Evolutionary conservation across 257 asterid genomes (phyloP).

Genomic region (Forsythia suspensa): DNA sequence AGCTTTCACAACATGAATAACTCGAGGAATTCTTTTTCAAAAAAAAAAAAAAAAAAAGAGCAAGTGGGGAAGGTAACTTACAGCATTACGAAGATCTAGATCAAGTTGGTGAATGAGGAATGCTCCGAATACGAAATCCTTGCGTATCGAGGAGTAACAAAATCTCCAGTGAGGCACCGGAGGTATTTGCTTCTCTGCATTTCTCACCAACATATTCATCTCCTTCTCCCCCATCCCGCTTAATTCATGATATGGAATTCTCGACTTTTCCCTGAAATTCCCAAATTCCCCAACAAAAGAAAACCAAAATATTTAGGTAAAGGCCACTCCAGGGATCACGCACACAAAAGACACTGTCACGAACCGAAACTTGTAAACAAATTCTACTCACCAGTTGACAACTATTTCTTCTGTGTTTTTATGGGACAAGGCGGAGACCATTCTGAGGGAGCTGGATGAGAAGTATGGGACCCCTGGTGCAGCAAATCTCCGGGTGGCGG

Average conservation of each 20-base stretch:
- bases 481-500: not conserved
- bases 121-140: constrained; percentile 38
- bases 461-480: not conserved
- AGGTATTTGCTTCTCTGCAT: constrained; percentile 47
- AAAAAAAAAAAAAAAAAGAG: too few species aligned
- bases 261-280: constrained; percentile 29
- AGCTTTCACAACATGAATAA: too few species aligned
- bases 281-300: constrained; percentile 28
- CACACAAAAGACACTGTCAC: not conserved
- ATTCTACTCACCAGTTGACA: not conserved
- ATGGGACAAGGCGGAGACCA: not conserved
- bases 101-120: constrained; percentile 48
- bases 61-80: constrained; percentile 24
- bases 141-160: constrained; percentile 44
- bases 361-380: not conserved
- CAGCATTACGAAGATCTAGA: constrained; percentile 48
- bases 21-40: too few species aligned
- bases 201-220: constrained; percentile 30
- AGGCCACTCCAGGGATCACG: not conserved
- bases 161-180: constrained; percentile 49
- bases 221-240: constrained; percentile 39
- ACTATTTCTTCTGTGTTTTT: not conserved
- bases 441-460: not conserved
- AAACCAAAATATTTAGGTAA: not conserved
- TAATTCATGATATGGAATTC: constrained; percentile 35